Evolutionary conservation across 352 stramenopile species (phyloP), one percentile per base, ranked within the genome.

Genomic region (Pythium guiyangense): DNA sequence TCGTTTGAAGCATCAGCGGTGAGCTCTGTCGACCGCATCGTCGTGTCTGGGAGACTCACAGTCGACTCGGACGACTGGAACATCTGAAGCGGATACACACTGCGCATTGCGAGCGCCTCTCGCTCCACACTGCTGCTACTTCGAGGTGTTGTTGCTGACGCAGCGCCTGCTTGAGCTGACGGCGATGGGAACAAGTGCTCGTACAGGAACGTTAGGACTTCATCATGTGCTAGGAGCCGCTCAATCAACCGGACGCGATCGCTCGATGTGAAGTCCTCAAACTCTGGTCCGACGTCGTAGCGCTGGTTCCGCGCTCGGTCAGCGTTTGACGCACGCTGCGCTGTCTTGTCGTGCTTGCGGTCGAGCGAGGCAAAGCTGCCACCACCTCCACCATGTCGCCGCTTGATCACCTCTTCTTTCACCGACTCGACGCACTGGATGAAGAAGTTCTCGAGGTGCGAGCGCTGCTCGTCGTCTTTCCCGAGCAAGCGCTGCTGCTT

Each of bases 341-440:
- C 50, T 11, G 26, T 57, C 34, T 55, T 59, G 27, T 60, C 51
- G 4, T 64, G 70, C 49, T 72, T 74, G n/a, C 54, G 29, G 2
- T 66, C 63, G 12, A 60, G 29, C 3, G n/a, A n/a, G n/a, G n/a
- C n/a, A n/a, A 37, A 40, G 11, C n/a, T n/a, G n/a, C 29, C 18
- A 25, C 29, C n/a, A 0, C 39, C 22, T 9, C 67, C 25, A 11
- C 64, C 76, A 9, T 73, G 64, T 57, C 82, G 59, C 55, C 73
- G 64, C 51, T 65, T 50, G 8, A 84, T 69, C 49, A 90, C 80
- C 53, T 92, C 83, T 4, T 86, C 73, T 61, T 94, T 95, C 34
- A 95, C 79, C 0, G 82, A 79, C 11, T 94, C 75, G n/a, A 96
- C 63, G 60, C 84, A 94, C 54, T 88, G 70, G 46, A 92, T 61